Percentiles rank a stretch among this genome's conserved stretches.
These are phyloP conservation scores for Funneliformis mosseae DNA, from an alignment of 192 early-diverging fungal species.

Conservation along the genomic window DNA sequence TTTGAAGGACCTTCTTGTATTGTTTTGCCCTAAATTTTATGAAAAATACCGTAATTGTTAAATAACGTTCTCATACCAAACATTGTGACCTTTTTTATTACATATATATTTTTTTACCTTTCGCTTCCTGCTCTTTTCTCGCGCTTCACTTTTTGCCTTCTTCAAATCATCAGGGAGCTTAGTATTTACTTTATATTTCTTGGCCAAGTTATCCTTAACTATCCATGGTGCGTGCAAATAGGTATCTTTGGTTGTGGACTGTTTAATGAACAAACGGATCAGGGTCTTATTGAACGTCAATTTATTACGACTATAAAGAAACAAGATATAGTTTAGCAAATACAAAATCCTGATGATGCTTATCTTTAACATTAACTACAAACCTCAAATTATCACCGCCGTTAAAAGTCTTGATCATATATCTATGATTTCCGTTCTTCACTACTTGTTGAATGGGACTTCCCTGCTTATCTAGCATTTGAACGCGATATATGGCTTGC, in stretches of 20 bases:
- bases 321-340: not conserved
- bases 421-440: conserved; percentile 51
- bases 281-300: conserved; percentile 70
- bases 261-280: conserved; percentile 70
- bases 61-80: not conserved
- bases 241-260: conserved; percentile 63
- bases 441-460: conserved; percentile 14
- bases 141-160: conserved; percentile 41
- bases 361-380: not conserved
- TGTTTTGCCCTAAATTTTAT: not conserved
- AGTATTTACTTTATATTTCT: conserved; percentile 52
- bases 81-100: too few species aligned
- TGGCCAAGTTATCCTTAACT: conserved; percentile 54
- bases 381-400: conserved; percentile 43
- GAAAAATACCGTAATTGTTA: not conserved
- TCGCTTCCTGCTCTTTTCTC: conserved; percentile 43
- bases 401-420: conserved; percentile 38
- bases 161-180: conserved; percentile 49
- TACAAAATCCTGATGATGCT: not conserved
- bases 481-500: conserved; percentile 37
- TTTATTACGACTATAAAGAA: conserved; percentile 55
- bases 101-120: conserved; percentile 23
- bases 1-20: not conserved
- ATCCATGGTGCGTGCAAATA: conserved; percentile 77
- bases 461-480: conserved; percentile 57